Percentiles rank a stretch among this genome's conserved stretches.
Evolutionary conservation across 1,284 basidiomycete genomes (phyloP).

Genomic region (Moesziomyces parantarcticus): DNA sequence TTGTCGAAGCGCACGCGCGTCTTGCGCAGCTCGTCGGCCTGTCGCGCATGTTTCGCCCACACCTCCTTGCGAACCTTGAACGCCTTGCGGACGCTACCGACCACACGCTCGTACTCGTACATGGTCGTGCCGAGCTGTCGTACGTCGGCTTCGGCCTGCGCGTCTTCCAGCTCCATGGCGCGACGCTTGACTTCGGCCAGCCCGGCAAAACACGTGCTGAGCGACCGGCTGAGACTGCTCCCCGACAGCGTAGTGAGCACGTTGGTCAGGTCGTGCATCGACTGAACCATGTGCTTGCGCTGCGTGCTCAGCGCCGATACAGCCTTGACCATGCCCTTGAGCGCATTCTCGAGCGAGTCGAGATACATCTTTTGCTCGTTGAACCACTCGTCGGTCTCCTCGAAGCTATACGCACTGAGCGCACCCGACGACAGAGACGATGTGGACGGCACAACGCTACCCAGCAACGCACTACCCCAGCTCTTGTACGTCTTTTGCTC

Average conservation of each 20-base stretch:
- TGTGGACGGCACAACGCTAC: conserved; percentile 45
- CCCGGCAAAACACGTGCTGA: conserved; percentile 67
- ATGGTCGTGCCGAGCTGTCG: conserved; percentile 75
- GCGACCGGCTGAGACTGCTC: conserved; percentile 65
- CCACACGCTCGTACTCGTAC: conserved; percentile 90
- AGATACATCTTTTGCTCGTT: conserved; percentile 86
- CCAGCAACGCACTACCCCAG: conserved; percentile 39
- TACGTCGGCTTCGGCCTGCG: conserved; percentile 62
- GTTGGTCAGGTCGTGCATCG: conserved; percentile 62
- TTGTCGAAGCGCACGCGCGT: conserved; percentile 82
- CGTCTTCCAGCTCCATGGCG: conserved; percentile 51
- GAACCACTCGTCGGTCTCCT: conserved; percentile 98
- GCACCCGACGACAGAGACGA: conserved; percentile 46
- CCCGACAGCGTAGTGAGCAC: conserved; percentile 65
- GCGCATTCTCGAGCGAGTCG: conserved; percentile 87
- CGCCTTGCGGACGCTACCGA: conserved; percentile 86
- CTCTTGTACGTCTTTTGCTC: conserved; percentile 65
- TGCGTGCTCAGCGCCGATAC: conserved; percentile 85
- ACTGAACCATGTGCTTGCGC: conserved; percentile 71
- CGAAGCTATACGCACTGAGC: conserved; percentile 78
- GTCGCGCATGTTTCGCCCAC: conserved; percentile 70
- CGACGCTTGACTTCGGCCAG: conserved; percentile 66
- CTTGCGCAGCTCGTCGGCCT: conserved; percentile 80
- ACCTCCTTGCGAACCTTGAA: conserved; percentile 86
- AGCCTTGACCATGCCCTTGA: conserved; percentile 84